Percentiles rank a stretch among this genome's conserved stretches.
These are phyloP conservation scores for Reutealis trisperma DNA, from an alignment of 345 rosid genomes.

Conservation along the genomic window DNA sequence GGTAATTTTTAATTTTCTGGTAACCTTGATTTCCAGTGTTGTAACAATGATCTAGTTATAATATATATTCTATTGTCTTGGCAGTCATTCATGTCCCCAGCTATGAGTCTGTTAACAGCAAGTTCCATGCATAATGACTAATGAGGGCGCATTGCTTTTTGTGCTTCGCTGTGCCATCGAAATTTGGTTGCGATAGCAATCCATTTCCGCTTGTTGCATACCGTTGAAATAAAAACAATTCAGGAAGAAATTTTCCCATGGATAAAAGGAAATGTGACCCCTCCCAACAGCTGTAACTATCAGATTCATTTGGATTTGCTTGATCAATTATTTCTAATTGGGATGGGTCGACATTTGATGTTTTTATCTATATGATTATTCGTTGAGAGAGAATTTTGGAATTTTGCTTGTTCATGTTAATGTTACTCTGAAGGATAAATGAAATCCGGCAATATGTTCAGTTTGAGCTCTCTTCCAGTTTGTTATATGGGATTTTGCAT, in stretches of 20 bases:
- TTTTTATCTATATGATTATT: neutral
- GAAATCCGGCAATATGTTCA: neutral
- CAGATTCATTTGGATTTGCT: neutral
- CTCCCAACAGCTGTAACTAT: neutral
- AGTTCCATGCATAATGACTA: slow-evolving; percentile 33
- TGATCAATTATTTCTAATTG: neutral
- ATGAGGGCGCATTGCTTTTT: slow-evolving; percentile 6
- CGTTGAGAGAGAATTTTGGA: neutral
- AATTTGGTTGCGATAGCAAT: neutral
- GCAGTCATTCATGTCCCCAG: slow-evolving; percentile 70
- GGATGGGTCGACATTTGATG: neutral
- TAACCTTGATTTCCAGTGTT: neutral
- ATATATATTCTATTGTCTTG: neutral
- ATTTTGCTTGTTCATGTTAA: neutral
- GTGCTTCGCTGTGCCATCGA: neutral
- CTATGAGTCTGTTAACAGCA: slow-evolving; percentile 62
- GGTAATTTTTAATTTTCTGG: slow-evolving; percentile 43
- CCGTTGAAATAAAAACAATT: neutral
- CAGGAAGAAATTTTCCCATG: neutral
- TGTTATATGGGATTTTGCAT: too few relatives aligned
- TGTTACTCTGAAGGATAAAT: neutral
- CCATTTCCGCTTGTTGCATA: neutral
- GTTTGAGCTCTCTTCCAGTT: neutral
- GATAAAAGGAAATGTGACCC: neutral
- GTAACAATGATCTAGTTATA: neutral